Percentiles rank a stretch among this genome's conserved stretches.
phyloP scores from a whole-genome alignment of 2,329 filamentous ascomycete species.

The Microcyclosporella mali region DNA sequence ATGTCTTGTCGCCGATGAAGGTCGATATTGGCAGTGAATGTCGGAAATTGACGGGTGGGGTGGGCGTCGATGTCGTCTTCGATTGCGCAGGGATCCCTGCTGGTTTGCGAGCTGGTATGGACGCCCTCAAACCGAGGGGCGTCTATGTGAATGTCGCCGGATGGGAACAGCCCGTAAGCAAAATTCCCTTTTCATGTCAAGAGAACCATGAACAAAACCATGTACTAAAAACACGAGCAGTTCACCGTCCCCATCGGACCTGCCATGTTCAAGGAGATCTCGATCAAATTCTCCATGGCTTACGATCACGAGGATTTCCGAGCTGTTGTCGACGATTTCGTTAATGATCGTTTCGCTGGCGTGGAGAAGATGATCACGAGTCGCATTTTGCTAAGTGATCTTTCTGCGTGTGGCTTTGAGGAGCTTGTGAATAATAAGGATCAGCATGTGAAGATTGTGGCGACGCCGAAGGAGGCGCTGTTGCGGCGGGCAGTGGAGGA shows the following conservation, averaged over 20 bases:
- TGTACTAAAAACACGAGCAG: constrained; percentile 2
- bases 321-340: constrained; percentile 7
- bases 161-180: constrained; percentile 13
- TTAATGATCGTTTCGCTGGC: constrained; percentile 6
- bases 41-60: constrained; percentile 11
- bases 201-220: background rate
- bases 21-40: constrained; percentile 14
- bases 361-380: constrained; percentile 11
- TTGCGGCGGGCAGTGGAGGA: background rate
- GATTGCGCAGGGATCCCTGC: constrained; percentile 16
- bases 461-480: constrained; percentile 4
- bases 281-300: constrained; percentile 12
- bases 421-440: constrained; percentile 11
- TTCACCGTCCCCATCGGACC: constrained; percentile 5
- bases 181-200: too few relatives aligned
- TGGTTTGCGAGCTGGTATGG: constrained; percentile 12
- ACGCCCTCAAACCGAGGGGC: constrained; percentile 12
- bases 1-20: constrained; percentile 13
- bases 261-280: constrained; percentile 18
- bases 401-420: constrained; percentile 5
- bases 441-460: constrained; percentile 10
- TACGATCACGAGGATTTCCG: constrained; percentile 16
- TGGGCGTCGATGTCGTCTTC: constrained; percentile 18
- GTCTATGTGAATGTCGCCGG: constrained; percentile 18
- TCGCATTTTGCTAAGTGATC: constrained; percentile 5